phyloP scores from a whole-genome alignment of 305 asterid species.

The Fraxinus velutina region DNA sequence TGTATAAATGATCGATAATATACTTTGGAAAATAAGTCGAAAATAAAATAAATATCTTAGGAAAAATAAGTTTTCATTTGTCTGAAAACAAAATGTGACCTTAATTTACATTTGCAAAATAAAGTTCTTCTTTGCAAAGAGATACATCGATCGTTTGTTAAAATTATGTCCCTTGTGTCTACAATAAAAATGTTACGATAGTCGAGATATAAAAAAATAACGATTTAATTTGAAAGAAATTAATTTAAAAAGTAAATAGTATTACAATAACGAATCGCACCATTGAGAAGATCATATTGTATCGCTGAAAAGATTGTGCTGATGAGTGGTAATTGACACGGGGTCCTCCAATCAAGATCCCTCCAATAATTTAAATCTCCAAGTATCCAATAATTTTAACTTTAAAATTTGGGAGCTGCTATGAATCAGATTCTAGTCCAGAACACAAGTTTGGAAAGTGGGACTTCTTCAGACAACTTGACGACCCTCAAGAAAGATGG shows the following conservation, averaged over 20 bases:
- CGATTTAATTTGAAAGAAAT: not conserved
- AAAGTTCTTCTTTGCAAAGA: no score
- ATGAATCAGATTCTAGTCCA: not conserved
- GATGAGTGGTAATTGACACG: not conserved
- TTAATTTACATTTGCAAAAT: not conserved
- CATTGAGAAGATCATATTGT: not conserved
- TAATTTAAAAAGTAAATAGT: not conserved
- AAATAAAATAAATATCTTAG: not conserved
- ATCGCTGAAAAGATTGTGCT: not conserved
- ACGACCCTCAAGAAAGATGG: not conserved
- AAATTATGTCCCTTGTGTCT: not conserved
- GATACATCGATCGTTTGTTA: not conserved
- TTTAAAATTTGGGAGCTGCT: not conserved
- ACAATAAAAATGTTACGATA: not conserved
- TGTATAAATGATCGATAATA: not conserved
- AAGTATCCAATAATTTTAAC: not conserved
- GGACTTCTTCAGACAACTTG: not conserved
- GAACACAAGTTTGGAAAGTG: not conserved
- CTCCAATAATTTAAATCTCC: not conserved
- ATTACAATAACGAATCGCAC: not conserved
- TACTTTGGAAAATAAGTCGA: not conserved
- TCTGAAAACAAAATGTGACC: not conserved
- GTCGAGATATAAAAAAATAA: not conserved
- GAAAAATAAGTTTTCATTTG: not conserved
- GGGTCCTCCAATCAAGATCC: not conserved